Evolutionary conservation across 2,329 filamentous ascomycete genomes (phyloP), one percentile per base, ranked within the genome.

Genomic region (Trichoderma atrobrunneum): DNA sequence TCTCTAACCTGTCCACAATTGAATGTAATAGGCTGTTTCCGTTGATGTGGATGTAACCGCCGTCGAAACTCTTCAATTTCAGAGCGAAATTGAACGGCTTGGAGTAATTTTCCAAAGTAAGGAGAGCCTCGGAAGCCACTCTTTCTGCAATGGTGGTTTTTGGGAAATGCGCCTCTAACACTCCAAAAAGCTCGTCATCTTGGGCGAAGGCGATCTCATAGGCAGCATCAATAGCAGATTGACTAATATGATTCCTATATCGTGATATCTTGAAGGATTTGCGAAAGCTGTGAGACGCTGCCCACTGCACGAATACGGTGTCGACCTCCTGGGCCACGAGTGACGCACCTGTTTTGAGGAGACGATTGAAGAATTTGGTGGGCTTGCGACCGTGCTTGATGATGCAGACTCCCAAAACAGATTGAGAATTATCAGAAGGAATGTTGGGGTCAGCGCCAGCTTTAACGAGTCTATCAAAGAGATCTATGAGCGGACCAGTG

Each of bases 1-100:
- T 60, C 43, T 24, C 36, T 4, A 73, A 8, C 12, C 64, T 68
- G 5, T 66, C 10, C 36, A 75, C 66, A 21, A 75, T 69, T 6
- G 63, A 61, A 28, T 75, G 74, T 16, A 75, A 16, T 5, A 70
- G 66, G 3, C 26, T 60, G 48, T 24, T n/a, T 5, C 48, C 74
- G 32, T 48, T 36, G 11, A 6, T 6, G 21, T 63, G 54, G 8
- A 61, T 34, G 14, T 65, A 75, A 8, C 57, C 8, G 12, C 73
- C 64, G 11, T 72, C 16, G 10, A 75, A 75, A 12, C 10, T 8
- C 2, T 43, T 5, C 11, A 64, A 16, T 10, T 8, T 0, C 5
- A 72, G 3, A 18, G 32, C 51, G 1, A 10, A 2, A 8, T 16
- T 3, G 10, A 72, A 67, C 11, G 21, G 62, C 32, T 34, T 62